Evolutionary conservation across 129 eudicot species (phyloP).

Genomic region (Smallanthus sonchifolius): DNA sequence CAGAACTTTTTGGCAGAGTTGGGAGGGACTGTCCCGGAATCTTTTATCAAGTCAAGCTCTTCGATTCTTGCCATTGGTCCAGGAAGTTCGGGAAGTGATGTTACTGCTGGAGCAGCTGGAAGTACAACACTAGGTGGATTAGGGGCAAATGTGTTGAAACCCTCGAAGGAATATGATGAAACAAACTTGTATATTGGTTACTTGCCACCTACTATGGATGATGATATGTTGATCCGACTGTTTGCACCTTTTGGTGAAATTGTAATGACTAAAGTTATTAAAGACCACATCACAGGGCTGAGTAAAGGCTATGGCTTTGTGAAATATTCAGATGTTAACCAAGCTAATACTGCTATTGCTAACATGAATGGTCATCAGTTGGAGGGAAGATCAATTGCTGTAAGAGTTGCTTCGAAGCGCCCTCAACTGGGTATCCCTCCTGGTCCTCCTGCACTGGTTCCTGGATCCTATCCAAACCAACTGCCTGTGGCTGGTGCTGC

Average conservation of each 20-base stretch:
- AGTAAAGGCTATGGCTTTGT: conserved; percentile 93
- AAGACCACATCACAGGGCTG: conserved; percentile 52
- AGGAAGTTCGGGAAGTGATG: conserved; percentile 48
- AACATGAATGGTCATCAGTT: conserved; percentile 68
- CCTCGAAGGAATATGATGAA: conserved; percentile 67
- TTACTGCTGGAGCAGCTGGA: conserved; percentile 24
- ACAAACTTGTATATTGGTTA: conserved; percentile 78
- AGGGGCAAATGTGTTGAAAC: conserved; percentile 28
- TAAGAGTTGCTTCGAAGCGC: conserved; percentile 82
- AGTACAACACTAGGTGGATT: conserved; percentile 17
- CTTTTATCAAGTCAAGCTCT: conserved; percentile 32
- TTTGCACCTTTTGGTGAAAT: conserved; percentile 76
- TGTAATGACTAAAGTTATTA: conserved; percentile 82
- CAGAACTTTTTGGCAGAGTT: conserved; percentile 77
- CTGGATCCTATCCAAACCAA: conserved; percentile 45
- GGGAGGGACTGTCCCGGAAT: conserved; percentile 74
- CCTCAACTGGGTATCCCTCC: conserved; percentile 67
- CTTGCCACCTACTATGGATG: conserved; percentile 72
- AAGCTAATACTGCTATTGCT: conserved; percentile 73
- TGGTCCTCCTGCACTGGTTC: conserved; percentile 15
- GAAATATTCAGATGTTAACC: conserved; percentile 63
- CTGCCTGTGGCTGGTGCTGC: conserved; percentile 46
- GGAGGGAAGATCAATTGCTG: conserved; percentile 83
- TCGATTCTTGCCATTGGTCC: conserved; percentile 48
- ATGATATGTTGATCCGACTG: conserved; percentile 59